Evolutionary conservation across 495 filamentous ascomycete species (phyloP), one percentile per base, ranked within the genome.

Genomic region (Talaromyces stipitatus): DNA sequence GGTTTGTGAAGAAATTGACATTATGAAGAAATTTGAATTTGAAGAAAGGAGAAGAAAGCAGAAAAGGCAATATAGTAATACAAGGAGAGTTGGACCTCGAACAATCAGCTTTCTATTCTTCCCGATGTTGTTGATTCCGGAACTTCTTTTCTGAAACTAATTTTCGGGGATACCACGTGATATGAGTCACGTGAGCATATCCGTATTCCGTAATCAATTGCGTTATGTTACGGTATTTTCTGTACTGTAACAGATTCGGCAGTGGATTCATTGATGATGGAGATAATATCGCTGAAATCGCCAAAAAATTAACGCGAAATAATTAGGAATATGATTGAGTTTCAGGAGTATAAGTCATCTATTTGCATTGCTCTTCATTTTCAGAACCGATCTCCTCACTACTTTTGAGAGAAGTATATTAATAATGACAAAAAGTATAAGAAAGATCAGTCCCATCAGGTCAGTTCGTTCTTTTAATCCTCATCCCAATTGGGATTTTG

Each of bases 401-500:
- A 38, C 16, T 55, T n/a, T 45, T 30, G n/a, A 51, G 27, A 28
- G 16, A 18, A 51, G 48, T 51, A 48, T 51, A 51, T 51, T 51
- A 28, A 48, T 48, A 26, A 51, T 28, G 24, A 30, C 24, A 28
- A 30, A 51, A 30, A 48, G 22, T 28, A 51, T 51, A 14, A 51
- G 12, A 51, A 14, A n/a, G n/a, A 47, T 16, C 36, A 41, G 16
- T 16, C 18, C 20, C 52, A 36, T 33, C 32, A 33, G 29, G 38
- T 54, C 30, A 48, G 10, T 54, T 54, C 33, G 2, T 27, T 54
- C 30, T 33, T 22, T 14, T 85, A 95, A 75, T 97, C 92, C 74
- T 97, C 91, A 74, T 99, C 95, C 95, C 95, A 99, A 80, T 96
- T 94, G 59, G 91, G 82, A 78, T 96, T 96, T 47, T 90, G 91